Evolutionary conservation across 352 stramenopile genomes (phyloP).

Genomic region (Globisporangium radiosum): DNA sequence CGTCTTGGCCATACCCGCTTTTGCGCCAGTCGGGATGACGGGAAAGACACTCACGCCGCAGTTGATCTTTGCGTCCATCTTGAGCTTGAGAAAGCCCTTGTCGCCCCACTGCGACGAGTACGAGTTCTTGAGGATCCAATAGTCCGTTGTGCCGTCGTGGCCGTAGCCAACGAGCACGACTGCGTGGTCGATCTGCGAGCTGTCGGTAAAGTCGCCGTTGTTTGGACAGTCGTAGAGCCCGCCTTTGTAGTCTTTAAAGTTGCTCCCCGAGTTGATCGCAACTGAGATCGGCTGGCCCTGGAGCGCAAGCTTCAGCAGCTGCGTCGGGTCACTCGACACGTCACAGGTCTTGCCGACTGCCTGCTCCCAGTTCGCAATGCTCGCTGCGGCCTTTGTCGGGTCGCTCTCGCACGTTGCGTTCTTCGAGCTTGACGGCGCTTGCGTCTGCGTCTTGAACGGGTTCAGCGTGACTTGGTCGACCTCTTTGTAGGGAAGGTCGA

Average conservation of each 20-base stretch:
- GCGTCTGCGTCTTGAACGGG: constrained; percentile 16
- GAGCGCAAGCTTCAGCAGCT: constrained; percentile 62
- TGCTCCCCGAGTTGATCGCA: constrained; percentile 66
- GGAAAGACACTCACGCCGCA: constrained; percentile 73
- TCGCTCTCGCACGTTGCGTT: constrained; percentile 39
- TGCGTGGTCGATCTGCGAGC: constrained; percentile 60
- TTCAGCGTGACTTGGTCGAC: constrained; percentile 24
- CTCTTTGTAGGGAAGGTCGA: constrained; percentile 64
- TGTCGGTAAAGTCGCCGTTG: constrained; percentile 58
- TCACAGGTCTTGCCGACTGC: constrained; percentile 52
- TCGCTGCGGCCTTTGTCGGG: constrained; percentile 37
- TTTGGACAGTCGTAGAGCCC: constrained; percentile 70
- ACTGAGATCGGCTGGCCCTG: constrained; percentile 70
- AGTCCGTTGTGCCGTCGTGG: constrained; percentile 31
- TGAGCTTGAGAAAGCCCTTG: constrained; percentile 56
- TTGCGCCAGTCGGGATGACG: constrained; percentile 51
- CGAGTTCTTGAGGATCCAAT: constrained; percentile 84
- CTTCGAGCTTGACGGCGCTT: constrained; percentile 1
- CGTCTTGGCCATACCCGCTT: constrained; percentile 32
- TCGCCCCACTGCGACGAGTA: constrained; percentile 69
- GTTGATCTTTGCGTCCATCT: constrained; percentile 70
- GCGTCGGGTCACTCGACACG: constrained; percentile 37
- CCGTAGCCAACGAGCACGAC: constrained; percentile 73
- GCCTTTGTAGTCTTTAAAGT: constrained; percentile 78
- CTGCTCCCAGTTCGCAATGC: constrained; percentile 64